Base-by-base conservation (phyloP, 345 rosid genomes). In the Combretum micranthum region DNA sequence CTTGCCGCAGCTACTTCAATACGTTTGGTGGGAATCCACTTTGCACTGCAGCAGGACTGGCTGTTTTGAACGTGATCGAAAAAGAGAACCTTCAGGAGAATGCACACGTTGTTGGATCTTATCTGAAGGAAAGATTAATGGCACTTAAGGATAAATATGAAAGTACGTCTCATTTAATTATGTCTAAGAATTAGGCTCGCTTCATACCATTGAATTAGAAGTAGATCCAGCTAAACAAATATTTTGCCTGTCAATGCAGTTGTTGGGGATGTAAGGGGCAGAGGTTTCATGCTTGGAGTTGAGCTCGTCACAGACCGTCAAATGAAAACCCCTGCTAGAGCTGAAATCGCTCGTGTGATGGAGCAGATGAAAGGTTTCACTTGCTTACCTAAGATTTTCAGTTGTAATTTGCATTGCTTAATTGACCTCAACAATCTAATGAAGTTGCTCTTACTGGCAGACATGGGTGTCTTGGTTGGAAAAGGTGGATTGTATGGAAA, bases 191-290 rank as follows among this genome's bases (percentile, higher is more conserved):
- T 52, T 4, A 16, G 23, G 10, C 42, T 3, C 9, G 8, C 39
- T 32, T 32, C 9, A 6, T 6, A 5, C 9, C 9, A 32, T 4
- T 32, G 4, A 32, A 32, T 32, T 32, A 5, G 8, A 32, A 32
- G 9, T 32, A 3, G 39, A 23, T 53, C 18, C 57, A 14, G n/a
- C 43, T 13, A 7, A 32, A 32, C 39, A 32, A 32, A 32, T 32
- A 32, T 50, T 23, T 53, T 17, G 16, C 47, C 2, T 25, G n/a
- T 47, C 7, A 19, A 6, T 69, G 64, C 50, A 94, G 99, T 94
- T 45, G n/a, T 94, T 23, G 99, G 97, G 50, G 97, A 94, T 76
- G 99, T 90, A 47, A 66, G 99, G 50, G 99, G 99, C 65, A 86
- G 75, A 72, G 99, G 99, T 45, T 61, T 90, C 52, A 78, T 94